A percentile compares a stretch with the other conserved stretches of the same genome.
Evolutionary conservation across 2,329 filamentous ascomycete species (phyloP).

Genomic region (Pseudogymnoascus verrucosus): DNA sequence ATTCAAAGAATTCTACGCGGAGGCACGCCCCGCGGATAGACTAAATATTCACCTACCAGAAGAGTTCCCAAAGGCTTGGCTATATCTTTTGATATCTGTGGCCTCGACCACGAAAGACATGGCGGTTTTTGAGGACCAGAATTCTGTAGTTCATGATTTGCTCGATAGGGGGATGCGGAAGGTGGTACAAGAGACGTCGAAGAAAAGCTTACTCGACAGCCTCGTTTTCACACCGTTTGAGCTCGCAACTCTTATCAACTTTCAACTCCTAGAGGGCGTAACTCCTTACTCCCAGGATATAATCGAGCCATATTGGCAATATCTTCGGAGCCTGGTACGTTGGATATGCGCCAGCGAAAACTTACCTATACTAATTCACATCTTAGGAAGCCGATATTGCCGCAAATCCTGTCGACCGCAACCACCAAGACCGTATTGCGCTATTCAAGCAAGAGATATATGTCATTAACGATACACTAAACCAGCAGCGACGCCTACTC

Average conservation of each 20-base stretch:
- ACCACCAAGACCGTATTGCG: conserved; percentile 18
- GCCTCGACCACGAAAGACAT: conserved; percentile 14
- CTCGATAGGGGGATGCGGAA: conserved; percentile 14
- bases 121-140: conserved; percentile 12
- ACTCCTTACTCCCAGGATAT: conserved; percentile 15
- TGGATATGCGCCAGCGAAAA: not conserved
- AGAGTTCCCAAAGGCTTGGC: conserved; percentile 18
- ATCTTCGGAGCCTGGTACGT: conserved; percentile 17
- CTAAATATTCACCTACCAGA: conserved; percentile 15
- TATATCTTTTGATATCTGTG: conserved; percentile 18
- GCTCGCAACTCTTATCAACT: conserved; percentile 17
- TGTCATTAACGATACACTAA: conserved; percentile 17
- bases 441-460: conserved; percentile 20
- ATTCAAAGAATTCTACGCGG: conserved; percentile 14
- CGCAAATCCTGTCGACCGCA: conserved; percentile 17
- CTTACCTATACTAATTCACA: not conserved
- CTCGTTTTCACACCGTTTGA: conserved; percentile 17
- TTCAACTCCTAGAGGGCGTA: conserved; percentile 15
- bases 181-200: conserved; percentile 10
- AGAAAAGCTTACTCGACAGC: conserved; percentile 14
- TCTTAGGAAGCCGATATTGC: conserved; percentile 18
- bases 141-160: conserved; percentile 12
- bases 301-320: conserved; percentile 17
- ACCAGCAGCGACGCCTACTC: conserved; percentile 13
- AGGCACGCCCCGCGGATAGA: conserved; percentile 9